Evolutionary conservation across 768 basidiomycete genomes (phyloP), one percentile per base, ranked within the genome.

Genomic region (Termitomyces sp.): DNA sequence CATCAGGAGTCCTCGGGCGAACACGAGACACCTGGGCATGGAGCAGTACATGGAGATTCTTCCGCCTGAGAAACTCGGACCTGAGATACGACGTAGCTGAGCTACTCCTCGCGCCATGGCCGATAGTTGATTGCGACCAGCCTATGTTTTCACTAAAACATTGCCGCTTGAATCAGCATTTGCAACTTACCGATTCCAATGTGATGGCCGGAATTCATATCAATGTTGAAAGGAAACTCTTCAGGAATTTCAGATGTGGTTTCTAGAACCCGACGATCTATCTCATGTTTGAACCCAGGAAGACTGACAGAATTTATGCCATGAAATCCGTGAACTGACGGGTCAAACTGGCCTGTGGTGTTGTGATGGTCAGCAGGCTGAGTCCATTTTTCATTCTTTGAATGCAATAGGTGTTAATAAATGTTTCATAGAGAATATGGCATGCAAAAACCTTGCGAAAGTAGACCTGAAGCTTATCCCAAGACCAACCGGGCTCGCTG

Each of bases 101-200:
- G 22, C 62, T 64, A 48, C 62, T 64, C 33, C 65, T 50, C 16
- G 54, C 48, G 20, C 62, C 61, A 27, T 27, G 22, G 2, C 55
- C 45, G 13, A 59, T 57, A 7, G 62, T 62, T 14, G 54, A 42
- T 49, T 57, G 63, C 5, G 55, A 30, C 54, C 57, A 64, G 13
- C 60, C 65, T 53, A 58, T 30, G 30, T 30, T 3, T 3, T 30
- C 30, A 7, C 30, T 30, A 3, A 30, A 30, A 30, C 30, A 30
- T 30, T 30, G 30, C 30, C 7, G 4, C 30, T 30, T 30, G 3
- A 30, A 45, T 39, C 5, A 33, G 33, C 3, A 33, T 14, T 16
- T 7, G 48, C 13, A 7, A 58, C 72, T 48, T 37, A 77, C 79
- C 73, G 32, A 79, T 54, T 3, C 80, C 80, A 14, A 79, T 55